Evolutionary conservation across 169 alveolate species (phyloP).

Genomic region (Plasmodium malariae): DNA sequence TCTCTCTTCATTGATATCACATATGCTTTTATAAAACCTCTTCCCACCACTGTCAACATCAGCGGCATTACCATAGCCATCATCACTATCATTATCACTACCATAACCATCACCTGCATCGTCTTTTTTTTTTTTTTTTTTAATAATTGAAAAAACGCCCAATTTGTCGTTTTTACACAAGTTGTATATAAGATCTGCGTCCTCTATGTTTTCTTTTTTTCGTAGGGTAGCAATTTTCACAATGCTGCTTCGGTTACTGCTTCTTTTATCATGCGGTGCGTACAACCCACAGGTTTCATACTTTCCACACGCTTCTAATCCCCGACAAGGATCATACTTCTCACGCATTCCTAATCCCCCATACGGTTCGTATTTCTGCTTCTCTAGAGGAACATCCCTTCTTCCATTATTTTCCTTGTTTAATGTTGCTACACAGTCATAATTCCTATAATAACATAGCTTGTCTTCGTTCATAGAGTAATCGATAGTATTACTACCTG

Average conservation of each 20-base stretch:
- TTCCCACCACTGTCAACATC: too few relatives aligned
- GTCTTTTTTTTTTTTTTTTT: not conserved
- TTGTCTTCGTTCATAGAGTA: not conserved
- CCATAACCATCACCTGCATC: not conserved
- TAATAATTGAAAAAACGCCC: not conserved
- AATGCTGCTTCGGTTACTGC: not conserved
- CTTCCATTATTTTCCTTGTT: too few relatives aligned
- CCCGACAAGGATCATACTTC: not conserved
- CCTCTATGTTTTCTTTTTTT: not conserved
- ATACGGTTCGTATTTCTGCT: not conserved
- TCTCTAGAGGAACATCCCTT: not conserved
- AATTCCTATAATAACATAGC: not conserved
- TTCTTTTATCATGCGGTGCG: not conserved
- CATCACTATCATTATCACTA: not conserved
- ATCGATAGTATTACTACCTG: not conserved
- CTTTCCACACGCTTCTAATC: not conserved
- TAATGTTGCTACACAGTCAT: not conserved
- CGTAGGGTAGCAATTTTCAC: not conserved
- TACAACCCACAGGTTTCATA: not conserved
- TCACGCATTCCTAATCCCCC: not conserved
- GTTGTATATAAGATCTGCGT: not conserved
- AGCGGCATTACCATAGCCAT: too few relatives aligned
- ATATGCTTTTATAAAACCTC: not conserved
- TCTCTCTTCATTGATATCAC: not conserved
- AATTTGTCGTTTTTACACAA: not conserved